Evolutionary conservation across 805 yeast species (phyloP).

Genomic region (Tetrapisispora taiwanensis): DNA sequence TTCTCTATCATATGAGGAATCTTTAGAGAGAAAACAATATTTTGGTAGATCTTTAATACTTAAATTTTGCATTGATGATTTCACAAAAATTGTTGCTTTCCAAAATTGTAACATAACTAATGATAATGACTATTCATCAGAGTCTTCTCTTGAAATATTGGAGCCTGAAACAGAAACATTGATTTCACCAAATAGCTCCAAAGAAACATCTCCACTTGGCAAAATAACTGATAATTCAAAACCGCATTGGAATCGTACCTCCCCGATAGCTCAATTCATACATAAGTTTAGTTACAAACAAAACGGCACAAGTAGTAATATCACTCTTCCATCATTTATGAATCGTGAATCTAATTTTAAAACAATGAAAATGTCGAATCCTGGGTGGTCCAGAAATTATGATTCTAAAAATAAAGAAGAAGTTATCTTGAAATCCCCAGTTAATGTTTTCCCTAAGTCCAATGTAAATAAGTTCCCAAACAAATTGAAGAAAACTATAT

Average conservation of each 20-base stretch:
- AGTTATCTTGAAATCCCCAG: neutral
- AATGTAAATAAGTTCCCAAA: neutral
- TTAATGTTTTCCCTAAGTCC: neutral
- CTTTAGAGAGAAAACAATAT: constrained; percentile 46
- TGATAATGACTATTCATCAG: neutral
- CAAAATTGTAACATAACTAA: constrained; percentile 46
- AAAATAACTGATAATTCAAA: too few species aligned
- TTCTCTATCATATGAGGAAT: constrained; percentile 63
- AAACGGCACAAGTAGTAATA: too few species aligned
- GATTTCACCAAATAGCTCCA: neutral
- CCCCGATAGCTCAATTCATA: neutral
- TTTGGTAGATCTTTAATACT: constrained; percentile 77
- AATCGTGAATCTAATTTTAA: too few species aligned
- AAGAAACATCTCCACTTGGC: neutral
- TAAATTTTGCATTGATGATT: constrained; percentile 61
- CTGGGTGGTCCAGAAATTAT: neutral
- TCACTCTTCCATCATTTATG: too few species aligned
- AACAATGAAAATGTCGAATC: too few species aligned
- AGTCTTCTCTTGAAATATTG: neutral
- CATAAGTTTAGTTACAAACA: neutral
- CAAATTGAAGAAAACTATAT: neutral
- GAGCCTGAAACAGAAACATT: neutral
- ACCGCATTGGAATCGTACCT: too few species aligned
- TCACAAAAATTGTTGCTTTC: constrained; percentile 67
- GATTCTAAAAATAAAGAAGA: neutral